Evolutionary conservation across 2,329 filamentous ascomycete genomes (phyloP), one percentile per base, ranked within the genome.

Genomic region (Botrytis porri): DNA sequence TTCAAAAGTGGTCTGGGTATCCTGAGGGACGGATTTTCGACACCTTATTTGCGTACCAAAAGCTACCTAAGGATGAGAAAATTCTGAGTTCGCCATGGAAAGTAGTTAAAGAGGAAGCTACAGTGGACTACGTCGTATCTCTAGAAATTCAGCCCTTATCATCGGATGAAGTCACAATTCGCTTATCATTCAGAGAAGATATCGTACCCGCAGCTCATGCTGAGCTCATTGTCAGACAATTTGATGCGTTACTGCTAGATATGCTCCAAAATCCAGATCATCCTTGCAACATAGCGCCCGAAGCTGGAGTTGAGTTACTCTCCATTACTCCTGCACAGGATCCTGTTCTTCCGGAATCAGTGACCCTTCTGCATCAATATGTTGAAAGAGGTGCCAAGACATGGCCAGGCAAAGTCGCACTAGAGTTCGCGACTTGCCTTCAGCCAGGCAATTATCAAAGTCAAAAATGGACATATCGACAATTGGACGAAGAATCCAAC

Each of bases 31-130:
- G 87, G 0, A 84, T 96, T 0, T 97, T 98, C 77, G 94, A 98
- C 79, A 95, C 94, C 0, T 85, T 98, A 1, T 89, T 98, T 74
- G 92, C 93, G 0, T 95, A 94, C 78, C 95, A 97, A 79, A 93
- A 92, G 76, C 84, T 73, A 76, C 82, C 69, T 29, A 76, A 51
- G 71, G 73, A 51, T 65, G 74, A 77, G 2, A 70, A 77, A 25
- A 72, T 80, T 1, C 61, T 61, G 51, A 51, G 45, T 7, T 61
- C 79, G 5, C 82, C 85, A 0, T 97, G 93, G 91, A 83, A 84
- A 10, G 75, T 92, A 0, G 75, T 88, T 1, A 84, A 88, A 25
- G 94, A 97, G 73, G 84, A 88, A 69, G 91, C 92, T 9, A 88
- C 86, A 1, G 88, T 93, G 3, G 93, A 97, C 77, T 97, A 95